Conservation (phyloP, 306 rosid species). For the Trifolium pratense region DNA sequence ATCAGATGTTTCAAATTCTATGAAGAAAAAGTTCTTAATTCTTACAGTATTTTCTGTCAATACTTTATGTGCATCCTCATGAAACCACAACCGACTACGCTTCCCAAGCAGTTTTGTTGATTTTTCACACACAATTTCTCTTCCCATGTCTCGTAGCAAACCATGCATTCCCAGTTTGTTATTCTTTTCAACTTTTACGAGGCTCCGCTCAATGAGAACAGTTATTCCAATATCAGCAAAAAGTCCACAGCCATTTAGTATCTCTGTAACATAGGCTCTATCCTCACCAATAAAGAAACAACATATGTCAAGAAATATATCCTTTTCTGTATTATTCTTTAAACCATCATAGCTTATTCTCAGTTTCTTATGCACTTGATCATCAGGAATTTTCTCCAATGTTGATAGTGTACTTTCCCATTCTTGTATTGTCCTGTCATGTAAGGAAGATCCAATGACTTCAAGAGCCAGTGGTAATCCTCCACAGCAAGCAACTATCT, state of each 20-base stretch:
- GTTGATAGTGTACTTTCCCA: slow-evolving; percentile 43
- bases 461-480: slow-evolving; percentile 56
- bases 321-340: not conserved
- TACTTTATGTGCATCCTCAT: not conserved
- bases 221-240: too few relatives aligned
- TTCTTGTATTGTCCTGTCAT: not conserved
- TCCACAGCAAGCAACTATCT: slow-evolving; percentile 20
- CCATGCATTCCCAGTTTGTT: too few relatives aligned
- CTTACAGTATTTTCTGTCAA: not conserved
- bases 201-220: too few relatives aligned
- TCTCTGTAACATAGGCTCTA: too few relatives aligned
- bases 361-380: slow-evolving; percentile 32
- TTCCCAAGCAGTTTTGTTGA: not conserved
- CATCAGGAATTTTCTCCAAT: slow-evolving; percentile 39
- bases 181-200: too few relatives aligned
- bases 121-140: slow-evolving; percentile 7
- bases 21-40: not conserved
- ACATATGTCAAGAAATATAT: too few relatives aligned
- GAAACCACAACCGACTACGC: slow-evolving; percentile 22
- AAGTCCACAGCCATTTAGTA: too few relatives aligned
- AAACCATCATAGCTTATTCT: slow-evolving; percentile 12
- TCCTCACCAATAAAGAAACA: too few relatives aligned
- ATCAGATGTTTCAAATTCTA: not conserved
- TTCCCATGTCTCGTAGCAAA: slow-evolving; percentile 22
- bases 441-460: slow-evolving; percentile 46